A percentile compares a stretch with the other conserved stretches of the same genome.
phyloP scores from a whole-genome alignment of 768 basidiomycete species.

The Leccinum longicurvipes region DNA sequence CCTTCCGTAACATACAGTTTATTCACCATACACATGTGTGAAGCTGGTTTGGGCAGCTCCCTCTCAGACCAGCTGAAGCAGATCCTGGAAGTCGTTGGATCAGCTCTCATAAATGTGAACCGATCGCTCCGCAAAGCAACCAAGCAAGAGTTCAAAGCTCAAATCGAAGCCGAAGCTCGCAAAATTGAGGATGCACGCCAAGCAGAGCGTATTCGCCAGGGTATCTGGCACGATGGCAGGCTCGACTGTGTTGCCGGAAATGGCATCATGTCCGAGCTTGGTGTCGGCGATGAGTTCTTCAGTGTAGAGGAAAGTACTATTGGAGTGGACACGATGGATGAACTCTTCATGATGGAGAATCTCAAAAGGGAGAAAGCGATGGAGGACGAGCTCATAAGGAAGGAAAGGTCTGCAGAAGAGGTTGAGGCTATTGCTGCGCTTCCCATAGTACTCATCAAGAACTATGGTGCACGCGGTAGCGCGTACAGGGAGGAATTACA shows the following conservation, averaged over 20 bases:
- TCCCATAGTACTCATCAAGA: constrained; percentile 84
- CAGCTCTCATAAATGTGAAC: constrained; percentile 64
- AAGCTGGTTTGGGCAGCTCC: constrained; percentile 81
- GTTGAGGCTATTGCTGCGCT: constrained; percentile 55
- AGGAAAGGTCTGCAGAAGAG: constrained; percentile 39
- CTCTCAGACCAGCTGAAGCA: constrained; percentile 80
- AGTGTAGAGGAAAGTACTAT: constrained; percentile 32
- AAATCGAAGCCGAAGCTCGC: constrained; percentile 34
- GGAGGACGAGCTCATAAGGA: constrained; percentile 30
- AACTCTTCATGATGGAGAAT: constrained; percentile 13
- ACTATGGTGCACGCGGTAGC: constrained; percentile 62
- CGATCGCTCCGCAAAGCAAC: constrained; percentile 45
- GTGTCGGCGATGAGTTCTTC: constrained; percentile 72
- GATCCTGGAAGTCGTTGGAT: constrained; percentile 75
- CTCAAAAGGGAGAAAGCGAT: constrained; percentile 28
- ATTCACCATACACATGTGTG: not conserved
- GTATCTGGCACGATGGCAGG: constrained; percentile 83
- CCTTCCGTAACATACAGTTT: not conserved
- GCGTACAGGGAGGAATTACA: constrained; percentile 67
- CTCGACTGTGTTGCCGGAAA: constrained; percentile 83
- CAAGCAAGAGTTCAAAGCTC: constrained; percentile 37
- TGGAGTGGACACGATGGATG: constrained; percentile 9
- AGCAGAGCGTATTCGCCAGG: constrained; percentile 51
- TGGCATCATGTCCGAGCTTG: constrained; percentile 83
- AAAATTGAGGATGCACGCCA: constrained; percentile 38